Evolutionary conservation across 208 protist species (phyloP).

Genomic region (Leishmania aethiopica): DNA sequence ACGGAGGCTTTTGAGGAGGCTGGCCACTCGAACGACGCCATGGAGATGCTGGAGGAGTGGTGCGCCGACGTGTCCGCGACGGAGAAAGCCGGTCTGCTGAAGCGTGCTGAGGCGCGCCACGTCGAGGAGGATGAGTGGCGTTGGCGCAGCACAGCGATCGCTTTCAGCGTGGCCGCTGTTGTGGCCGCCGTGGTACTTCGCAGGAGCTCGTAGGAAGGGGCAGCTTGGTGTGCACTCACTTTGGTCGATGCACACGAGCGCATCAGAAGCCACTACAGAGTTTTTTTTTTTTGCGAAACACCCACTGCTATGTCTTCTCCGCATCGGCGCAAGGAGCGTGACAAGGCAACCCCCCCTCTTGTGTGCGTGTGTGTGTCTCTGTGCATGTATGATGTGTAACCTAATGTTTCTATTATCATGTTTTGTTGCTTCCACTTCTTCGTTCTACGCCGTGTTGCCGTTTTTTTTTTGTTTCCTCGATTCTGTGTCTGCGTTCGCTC

Average conservation of each 20-base stretch:
- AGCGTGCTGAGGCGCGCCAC: conserved; percentile 18
- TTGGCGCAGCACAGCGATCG: conserved; percentile 42
- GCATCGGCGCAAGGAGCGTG: background rate
- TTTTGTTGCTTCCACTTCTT: conserved; percentile 6
- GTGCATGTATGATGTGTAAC: background rate
- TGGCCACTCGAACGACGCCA: conserved; percentile 38
- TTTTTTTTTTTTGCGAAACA: background rate
- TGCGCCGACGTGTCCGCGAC: conserved; percentile 3
- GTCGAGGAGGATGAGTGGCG: conserved; percentile 37
- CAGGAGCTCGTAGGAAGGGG: conserved; percentile 21
- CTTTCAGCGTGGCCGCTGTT: conserved; percentile 31
- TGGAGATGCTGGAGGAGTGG: conserved; percentile 35
- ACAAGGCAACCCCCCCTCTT: background rate
- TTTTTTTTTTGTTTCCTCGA: background rate
- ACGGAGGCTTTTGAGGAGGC: conserved; percentile 40
- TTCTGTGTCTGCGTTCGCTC: background rate
- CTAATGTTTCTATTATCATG: background rate
- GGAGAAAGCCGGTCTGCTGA: conserved; percentile 9
- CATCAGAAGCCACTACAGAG: background rate
- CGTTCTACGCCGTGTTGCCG: background rate
- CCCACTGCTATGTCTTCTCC: background rate
- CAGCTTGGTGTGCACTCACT: background rate
- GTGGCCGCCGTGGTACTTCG: conserved; percentile 27
- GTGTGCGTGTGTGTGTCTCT: background rate
- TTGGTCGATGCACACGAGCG: background rate